Percentiles rank a stretch among this genome's conserved stretches.
Conservation (phyloP, 495 filamentous ascomycete species). For the Talaromyces borbonicus region DNA sequence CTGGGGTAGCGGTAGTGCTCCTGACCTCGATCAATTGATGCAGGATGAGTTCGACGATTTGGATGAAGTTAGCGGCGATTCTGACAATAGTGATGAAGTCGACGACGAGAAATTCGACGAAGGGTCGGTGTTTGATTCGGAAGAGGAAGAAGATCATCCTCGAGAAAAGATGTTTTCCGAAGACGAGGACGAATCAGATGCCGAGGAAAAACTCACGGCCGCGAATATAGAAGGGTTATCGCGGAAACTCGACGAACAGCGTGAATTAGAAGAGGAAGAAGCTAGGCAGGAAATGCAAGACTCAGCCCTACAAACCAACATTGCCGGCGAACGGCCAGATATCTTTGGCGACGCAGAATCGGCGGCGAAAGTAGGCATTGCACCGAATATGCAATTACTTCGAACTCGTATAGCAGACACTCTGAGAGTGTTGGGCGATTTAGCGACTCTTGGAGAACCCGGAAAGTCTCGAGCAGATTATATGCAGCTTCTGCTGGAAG, state of each 20-base stretch:
- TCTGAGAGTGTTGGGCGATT: conserved; percentile 81
- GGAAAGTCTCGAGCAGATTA: conserved; percentile 80
- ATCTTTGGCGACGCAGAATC: conserved; percentile 52
- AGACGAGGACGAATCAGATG: conserved; percentile 83
- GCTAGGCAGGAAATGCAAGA: conserved; percentile 59
- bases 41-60: conserved; percentile 48
- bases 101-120: conserved; percentile 48
- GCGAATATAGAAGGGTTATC: conserved; percentile 94
- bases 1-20: conserved; percentile 25
- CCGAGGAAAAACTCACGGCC: conserved; percentile 84
- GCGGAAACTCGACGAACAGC: conserved; percentile 62
- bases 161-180: conserved; percentile 77
- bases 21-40: conserved; percentile 22
- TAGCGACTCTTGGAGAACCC: conserved; percentile 66
- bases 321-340: conserved; percentile 66
- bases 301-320: conserved; percentile 88
- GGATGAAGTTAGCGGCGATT: conserved; percentile 31
- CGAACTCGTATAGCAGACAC: conserved; percentile 88
- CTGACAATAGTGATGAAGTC: conserved; percentile 37
- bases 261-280: conserved; percentile 62
- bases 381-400: conserved; percentile 84
- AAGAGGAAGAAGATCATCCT: conserved; percentile 47
- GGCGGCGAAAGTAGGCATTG: conserved; percentile 48
- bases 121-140: conserved; percentile 68
- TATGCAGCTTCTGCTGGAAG: conserved; percentile 72